phyloP scores from a whole-genome alignment of 2,329 filamentous ascomycete genomes.

The Trichophyton rubrum region DNA sequence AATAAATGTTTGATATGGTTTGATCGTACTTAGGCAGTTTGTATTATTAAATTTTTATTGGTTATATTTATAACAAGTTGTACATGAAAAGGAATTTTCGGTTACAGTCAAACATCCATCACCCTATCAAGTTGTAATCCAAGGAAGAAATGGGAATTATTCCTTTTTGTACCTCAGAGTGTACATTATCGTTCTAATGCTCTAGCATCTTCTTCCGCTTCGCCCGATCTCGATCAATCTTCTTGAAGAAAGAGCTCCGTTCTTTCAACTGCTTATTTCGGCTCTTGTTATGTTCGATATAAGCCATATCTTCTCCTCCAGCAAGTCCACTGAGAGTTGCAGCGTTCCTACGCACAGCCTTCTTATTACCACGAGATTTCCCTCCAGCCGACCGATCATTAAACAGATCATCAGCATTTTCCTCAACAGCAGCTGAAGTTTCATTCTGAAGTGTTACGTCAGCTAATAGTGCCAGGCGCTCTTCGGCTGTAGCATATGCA shows the following conservation, averaged over 20 bases:
- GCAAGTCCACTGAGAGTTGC: constrained; percentile 75
- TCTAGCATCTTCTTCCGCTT: constrained; percentile 39
- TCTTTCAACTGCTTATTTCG: constrained; percentile 56
- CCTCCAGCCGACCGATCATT: constrained; percentile 40
- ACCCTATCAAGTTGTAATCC: no score
- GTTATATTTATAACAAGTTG: no score
- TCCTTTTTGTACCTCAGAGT: no score
- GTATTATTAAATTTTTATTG: no score
- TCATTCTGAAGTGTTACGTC: constrained; percentile 85
- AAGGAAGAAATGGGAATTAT: no score
- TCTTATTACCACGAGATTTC: constrained; percentile 35
- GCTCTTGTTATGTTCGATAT: constrained; percentile 68
- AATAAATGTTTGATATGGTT: no score
- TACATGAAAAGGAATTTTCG: no score
- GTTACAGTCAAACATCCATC: no score
- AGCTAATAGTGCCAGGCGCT: constrained; percentile 74
- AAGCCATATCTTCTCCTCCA: constrained; percentile 96
- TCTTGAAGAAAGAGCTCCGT: constrained; percentile 53
- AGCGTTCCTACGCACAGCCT: constrained; percentile 62
- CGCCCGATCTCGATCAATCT: constrained; percentile 50
- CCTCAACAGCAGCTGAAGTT: constrained; percentile 56
- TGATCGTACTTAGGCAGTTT: no score
- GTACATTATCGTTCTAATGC: neutral
- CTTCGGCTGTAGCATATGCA: constrained; percentile 63
- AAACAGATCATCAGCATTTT: constrained; percentile 57